phyloP scores from a whole-genome alignment of 2,329 filamentous ascomycete species.

The Daldinia sp. region DNA sequence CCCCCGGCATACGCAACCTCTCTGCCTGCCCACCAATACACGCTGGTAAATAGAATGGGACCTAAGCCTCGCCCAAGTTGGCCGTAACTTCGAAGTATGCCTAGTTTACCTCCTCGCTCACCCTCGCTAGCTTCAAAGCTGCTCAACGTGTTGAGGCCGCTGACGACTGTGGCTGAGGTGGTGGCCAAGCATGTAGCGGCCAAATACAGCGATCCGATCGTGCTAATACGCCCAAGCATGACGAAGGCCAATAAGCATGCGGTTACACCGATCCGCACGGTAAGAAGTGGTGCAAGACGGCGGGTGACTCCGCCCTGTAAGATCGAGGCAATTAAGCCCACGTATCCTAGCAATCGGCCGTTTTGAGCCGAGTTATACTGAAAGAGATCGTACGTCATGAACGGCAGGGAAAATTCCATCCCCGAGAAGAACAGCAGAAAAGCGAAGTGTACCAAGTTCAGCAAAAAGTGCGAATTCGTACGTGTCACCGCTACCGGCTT shows the following conservation, averaged over 20 bases:
- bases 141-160: slow-evolving; percentile 87
- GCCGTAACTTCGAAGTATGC: slow-evolving; percentile 81
- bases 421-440: slow-evolving; percentile 98
- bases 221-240: slow-evolving; percentile 74
- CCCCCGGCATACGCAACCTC: slow-evolving; percentile 85
- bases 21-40: slow-evolving; percentile 98
- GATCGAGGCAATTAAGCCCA: slow-evolving; percentile 90
- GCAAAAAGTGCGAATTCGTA: slow-evolving; percentile 83
- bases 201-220: slow-evolving; percentile 75
- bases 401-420: slow-evolving; percentile 96
- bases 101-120: slow-evolving; percentile 87
- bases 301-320: slow-evolving; percentile 92
- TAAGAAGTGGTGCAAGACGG: slow-evolving; percentile 80
- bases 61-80: slow-evolving; percentile 89
- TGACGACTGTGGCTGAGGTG: slow-evolving; percentile 94
- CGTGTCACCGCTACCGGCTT: slow-evolving; percentile 52
- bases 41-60: slow-evolving; percentile 87
- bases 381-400: slow-evolving; percentile 97
- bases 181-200: slow-evolving; percentile 86
- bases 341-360: slow-evolving; percentile 85
- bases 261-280: slow-evolving; percentile 80
- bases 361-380: slow-evolving; percentile 80
- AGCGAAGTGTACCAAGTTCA: slow-evolving; percentile 86
- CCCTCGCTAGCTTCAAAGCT: slow-evolving; percentile 84
- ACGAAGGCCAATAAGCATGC: slow-evolving; percentile 83